Percentiles rank a stretch among this genome's conserved stretches.
These are phyloP conservation scores for Nakaseomyces nivariensis DNA, from an alignment of 1,139 yeast genomes.

Conservation along the genomic window DNA sequence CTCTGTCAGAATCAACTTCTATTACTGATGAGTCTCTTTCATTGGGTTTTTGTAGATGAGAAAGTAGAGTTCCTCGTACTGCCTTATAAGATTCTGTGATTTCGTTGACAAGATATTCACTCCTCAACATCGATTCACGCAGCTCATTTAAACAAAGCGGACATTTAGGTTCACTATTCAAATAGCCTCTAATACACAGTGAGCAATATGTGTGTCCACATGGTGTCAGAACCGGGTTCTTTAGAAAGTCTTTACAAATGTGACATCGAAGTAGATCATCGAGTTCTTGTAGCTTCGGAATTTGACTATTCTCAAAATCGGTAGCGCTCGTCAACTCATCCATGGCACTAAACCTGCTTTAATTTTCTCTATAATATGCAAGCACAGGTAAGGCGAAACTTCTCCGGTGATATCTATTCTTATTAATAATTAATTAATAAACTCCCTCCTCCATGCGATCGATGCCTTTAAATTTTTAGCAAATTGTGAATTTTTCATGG, in stretches of 20 bases:
- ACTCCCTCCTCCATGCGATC: conserved; percentile 4
- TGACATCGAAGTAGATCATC: conserved; percentile 75
- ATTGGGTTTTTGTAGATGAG: conserved; percentile 7
- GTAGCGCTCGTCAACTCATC: conserved; percentile 50
- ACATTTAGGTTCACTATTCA: conserved; percentile 52
- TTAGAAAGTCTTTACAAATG: conserved; percentile 79
- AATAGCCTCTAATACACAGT: conserved; percentile 67
- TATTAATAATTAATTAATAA: too few relatives aligned
- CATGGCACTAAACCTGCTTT: neutral
- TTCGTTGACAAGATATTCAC: conserved; percentile 67
- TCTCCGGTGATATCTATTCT: too few relatives aligned
- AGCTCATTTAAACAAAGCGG: conserved; percentile 72
- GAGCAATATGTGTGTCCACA: conserved; percentile 93
- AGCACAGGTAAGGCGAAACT: too few relatives aligned
- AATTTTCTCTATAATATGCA: too few relatives aligned
- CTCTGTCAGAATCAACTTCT: conserved; percentile 13
- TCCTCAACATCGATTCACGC: conserved; percentile 58
- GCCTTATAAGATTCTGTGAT: conserved; percentile 46
- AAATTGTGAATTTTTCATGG: neutral
- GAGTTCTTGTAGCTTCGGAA: conserved; percentile 50
- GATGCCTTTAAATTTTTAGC: neutral
- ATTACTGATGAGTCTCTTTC: conserved; percentile 8
- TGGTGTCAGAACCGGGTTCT: conserved; percentile 74
- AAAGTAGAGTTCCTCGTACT: conserved; percentile 31
- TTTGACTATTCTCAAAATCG: conserved; percentile 48